Evolutionary conservation across 345 rosid genomes (phyloP), one percentile per base, ranked within the genome.

Genomic region (Populus alba): DNA sequence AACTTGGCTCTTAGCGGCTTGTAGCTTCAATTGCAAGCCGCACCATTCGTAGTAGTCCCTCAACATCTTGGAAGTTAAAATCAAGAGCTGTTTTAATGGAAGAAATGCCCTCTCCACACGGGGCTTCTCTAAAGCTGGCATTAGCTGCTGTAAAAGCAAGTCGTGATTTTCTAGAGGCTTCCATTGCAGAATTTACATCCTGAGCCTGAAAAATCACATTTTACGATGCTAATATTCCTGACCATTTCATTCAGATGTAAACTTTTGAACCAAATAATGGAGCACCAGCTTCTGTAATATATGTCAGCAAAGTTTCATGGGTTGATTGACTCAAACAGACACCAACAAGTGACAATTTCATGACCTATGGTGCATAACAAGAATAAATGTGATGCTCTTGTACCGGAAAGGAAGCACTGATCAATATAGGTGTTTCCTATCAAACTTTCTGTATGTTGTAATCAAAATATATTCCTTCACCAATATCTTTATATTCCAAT

Each of bases 61-160:
- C 95, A 70, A 97, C 84, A 69, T 97, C 98, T 63, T 97, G 99
- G 84, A 97, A 97, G 87, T 86, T 92, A 79, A 89, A 94, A 87
- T 97, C 98, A 84, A 97, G 94, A 75, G 99, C 97, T 68, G 79
- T 89, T 88, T 86, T 97, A 62, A 94, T 86, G 49, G 92, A 87
- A 73, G 83, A 71, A 71, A 92, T 79, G 80, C 85, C 88, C 70
- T 97, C 99, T 84, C 83, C 85, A 43, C 75, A 65, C 66, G 83
- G 91, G 79, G 80, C 84, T 74, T 90, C 97, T 76, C 78, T 91
- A 67, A 81, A 77, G 80, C 82, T 86, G 31, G 70, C 81, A 78
- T 77, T 85, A 81, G 88, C 91, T 79, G 92, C 91, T 45, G 85
- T 87, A 82, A 92, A 88, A 35, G 99, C 91, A 79, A 71, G 76